Conservation (phyloP, 73 alveolate genomes). For the Breviolum minutum region DNA sequence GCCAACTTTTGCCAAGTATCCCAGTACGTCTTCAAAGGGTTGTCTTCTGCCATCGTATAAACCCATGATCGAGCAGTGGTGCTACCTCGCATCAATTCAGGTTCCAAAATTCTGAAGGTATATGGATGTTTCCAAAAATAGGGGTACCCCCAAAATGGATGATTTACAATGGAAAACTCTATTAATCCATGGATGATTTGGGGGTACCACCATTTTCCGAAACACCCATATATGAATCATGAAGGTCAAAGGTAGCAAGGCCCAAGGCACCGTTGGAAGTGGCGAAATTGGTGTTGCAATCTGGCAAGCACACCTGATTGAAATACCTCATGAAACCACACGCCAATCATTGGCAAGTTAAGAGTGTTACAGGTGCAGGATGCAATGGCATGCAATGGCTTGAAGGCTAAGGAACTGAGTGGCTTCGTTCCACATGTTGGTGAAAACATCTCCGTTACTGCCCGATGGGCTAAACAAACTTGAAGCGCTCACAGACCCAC, state of each 20-base stretch:
- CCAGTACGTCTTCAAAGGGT: slow-evolving; percentile 61
- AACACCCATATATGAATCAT: too few relatives aligned
- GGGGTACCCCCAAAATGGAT: too few relatives aligned
- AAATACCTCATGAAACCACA: slow-evolving; percentile 46
- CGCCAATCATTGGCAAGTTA: too few relatives aligned
- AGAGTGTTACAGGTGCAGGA: too few relatives aligned
- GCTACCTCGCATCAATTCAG: too few relatives aligned
- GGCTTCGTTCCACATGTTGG: slow-evolving; percentile 76
- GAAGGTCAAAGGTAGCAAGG: neutral
- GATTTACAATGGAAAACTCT: too few relatives aligned
- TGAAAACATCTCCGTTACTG: slow-evolving; percentile 72
- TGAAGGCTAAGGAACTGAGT: neutral
- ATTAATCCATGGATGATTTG: too few relatives aligned
- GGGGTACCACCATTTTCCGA: too few relatives aligned
- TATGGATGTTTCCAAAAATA: too few relatives aligned
- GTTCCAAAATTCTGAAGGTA: too few relatives aligned
- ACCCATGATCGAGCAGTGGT: slow-evolving; percentile 21
- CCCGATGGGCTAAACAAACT: slow-evolving; percentile 56
- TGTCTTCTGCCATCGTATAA: slow-evolving; percentile 75
- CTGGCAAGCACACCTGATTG: slow-evolving; percentile 56
- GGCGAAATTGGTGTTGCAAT: slow-evolving; percentile 65
- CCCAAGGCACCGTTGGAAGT: slow-evolving; percentile 42
- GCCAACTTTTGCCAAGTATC: neutral
- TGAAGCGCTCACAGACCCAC: slow-evolving; percentile 32
- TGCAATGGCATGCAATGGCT: too few relatives aligned